These are phyloP conservation scores for Pichia gijzeniarum DNA, from an alignment of 805 yeast species.

Conservation along the genomic window DNA sequence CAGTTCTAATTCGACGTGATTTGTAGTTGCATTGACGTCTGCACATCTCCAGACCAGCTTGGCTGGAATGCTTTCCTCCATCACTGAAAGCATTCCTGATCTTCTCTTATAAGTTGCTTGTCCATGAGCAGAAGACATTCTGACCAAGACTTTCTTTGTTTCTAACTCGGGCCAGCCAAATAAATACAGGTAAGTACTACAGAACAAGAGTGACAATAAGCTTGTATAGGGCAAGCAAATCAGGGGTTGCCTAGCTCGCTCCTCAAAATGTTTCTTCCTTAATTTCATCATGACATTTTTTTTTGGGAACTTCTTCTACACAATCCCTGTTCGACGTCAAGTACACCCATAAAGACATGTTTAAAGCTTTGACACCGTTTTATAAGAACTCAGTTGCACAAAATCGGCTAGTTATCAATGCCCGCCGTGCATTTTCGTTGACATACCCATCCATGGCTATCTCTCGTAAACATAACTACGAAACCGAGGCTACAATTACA, in stretches of 20 bases:
- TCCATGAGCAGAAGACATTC: conserved; percentile 9
- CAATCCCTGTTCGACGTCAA: too few species aligned
- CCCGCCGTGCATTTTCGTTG: conserved; percentile 3
- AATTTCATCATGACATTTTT: too few species aligned
- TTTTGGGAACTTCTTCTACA: background rate
- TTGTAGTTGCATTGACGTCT: conserved; percentile 36
- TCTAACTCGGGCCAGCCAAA: too few species aligned
- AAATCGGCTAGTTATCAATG: background rate
- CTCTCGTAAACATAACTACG: conserved; percentile 16
- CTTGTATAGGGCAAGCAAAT: too few species aligned
- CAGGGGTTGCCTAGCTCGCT: too few species aligned
- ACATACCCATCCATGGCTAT: background rate
- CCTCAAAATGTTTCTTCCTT: background rate
- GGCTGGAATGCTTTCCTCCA: conserved; percentile 53
- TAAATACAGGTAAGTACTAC: too few species aligned
- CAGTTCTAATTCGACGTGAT: conserved; percentile 36
- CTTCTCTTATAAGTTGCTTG: conserved; percentile 10
- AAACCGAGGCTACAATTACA: conserved; percentile 16
- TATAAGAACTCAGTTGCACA: background rate
- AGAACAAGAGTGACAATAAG: too few species aligned
- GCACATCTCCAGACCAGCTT: conserved; percentile 53
- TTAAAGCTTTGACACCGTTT: conserved; percentile 1
- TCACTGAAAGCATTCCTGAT: conserved; percentile 52
- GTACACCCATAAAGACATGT: background rate
- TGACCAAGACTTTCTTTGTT: too few species aligned